Conservation (phyloP, 164 flowering plant genomes). For the Aristolochia californica region DNA sequence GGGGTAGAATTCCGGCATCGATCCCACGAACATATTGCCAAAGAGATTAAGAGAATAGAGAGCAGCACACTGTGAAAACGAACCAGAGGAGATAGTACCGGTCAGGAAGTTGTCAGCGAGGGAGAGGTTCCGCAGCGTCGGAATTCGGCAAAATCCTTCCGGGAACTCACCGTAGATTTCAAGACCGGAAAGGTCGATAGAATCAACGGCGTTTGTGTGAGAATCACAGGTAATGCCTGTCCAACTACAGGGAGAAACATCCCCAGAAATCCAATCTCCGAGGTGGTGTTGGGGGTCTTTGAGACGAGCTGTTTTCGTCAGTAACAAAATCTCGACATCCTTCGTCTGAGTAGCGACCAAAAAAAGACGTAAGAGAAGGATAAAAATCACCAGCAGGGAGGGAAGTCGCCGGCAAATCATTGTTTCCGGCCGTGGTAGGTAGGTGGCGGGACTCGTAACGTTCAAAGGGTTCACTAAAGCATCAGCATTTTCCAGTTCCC, state of each 20-base stretch:
- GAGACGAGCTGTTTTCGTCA: no score
- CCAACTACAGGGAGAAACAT: slow-evolving; percentile 49
- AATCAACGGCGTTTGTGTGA: slow-evolving; percentile 8
- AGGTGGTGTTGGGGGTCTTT: slow-evolving; percentile 1
- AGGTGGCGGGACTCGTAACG: no score
- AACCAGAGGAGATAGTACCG: slow-evolving; percentile 20
- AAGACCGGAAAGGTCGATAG: slow-evolving; percentile 28
- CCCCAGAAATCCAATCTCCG: slow-evolving; percentile 7
- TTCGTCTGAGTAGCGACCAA: no score
- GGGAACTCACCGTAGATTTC: slow-evolving; percentile 47
- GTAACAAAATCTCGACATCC: no score
- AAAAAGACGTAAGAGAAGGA: no score
- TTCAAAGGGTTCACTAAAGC: no score
- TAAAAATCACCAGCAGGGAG: no score
- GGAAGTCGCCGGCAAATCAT: no score
- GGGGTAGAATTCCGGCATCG: slow-evolving; percentile 35
- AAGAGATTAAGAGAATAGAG: slow-evolving; percentile 28
- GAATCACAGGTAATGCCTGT: slow-evolving; percentile 49
- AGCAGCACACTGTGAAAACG: slow-evolving; percentile 38
- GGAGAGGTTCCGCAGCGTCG: slow-evolving; percentile 38
- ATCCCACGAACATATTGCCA: slow-evolving; percentile 33
- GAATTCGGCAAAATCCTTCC: slow-evolving; percentile 38
- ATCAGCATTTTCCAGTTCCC: no score
- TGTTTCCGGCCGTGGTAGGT: no score
- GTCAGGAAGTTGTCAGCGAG: slow-evolving; percentile 25